Conservation (phyloP, 352 stramenopile genomes). For the Elongisporangium undulatum region DNA sequence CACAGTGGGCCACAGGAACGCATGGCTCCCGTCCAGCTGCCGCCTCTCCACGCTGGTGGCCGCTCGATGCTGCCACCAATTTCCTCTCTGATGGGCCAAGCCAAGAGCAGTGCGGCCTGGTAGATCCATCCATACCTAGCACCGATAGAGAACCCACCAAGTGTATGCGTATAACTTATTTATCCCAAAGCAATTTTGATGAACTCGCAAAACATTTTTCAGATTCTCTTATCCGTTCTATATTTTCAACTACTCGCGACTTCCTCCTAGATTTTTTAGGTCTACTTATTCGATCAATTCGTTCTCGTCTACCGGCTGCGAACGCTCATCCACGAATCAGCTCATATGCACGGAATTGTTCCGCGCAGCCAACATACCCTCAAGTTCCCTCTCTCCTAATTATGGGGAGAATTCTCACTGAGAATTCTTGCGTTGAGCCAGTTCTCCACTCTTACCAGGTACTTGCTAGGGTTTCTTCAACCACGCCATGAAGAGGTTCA, state of each 20-base stretch:
- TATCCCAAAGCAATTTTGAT: not conserved
- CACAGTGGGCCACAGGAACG: not conserved
- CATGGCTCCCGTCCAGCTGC: conserved; percentile 12
- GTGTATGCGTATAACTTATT: not conserved
- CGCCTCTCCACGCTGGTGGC: conserved; percentile 28
- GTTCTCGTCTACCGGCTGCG: too few species aligned
- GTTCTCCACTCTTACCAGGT: too few species aligned
- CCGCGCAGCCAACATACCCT: not conserved
- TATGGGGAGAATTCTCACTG: too few species aligned
- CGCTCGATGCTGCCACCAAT: conserved; percentile 41
- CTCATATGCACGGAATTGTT: not conserved
- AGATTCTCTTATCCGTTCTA: too few species aligned
- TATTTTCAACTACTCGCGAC: too few species aligned
- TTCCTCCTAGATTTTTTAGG: too few species aligned
- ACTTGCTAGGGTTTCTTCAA: not conserved
- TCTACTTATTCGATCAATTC: not conserved
- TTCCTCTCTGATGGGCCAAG: conserved; percentile 33
- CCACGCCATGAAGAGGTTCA: not conserved
- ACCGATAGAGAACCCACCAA: not conserved
- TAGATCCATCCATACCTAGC: not conserved
- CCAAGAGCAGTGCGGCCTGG: conserved; percentile 5
- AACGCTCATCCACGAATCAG: not conserved
- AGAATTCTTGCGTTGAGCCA: not conserved
- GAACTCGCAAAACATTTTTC: not conserved
- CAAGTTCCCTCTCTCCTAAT: too few species aligned